Percentiles rank a stretch among this genome's conserved stretches.
phyloP scores from a whole-genome alignment of 1,284 basidiomycete genomes.

The Cystobasidium sp. region DNA sequence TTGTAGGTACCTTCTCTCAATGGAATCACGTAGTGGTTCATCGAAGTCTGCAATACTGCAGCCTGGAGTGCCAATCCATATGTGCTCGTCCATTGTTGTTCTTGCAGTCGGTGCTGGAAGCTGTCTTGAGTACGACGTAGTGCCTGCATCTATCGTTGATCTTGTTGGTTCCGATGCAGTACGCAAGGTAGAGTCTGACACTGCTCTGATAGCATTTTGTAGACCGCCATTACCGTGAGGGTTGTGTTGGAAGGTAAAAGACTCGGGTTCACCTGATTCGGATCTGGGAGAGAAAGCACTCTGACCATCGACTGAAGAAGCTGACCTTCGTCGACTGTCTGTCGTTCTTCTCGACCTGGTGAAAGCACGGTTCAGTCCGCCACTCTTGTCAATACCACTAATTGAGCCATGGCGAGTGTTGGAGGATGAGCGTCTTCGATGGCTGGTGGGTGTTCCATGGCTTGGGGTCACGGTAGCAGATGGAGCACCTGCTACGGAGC shows the following conservation, averaged over 20 bases:
- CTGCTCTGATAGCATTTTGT: constrained; percentile 69
- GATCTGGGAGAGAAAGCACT: constrained; percentile 4
- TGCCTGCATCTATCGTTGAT: constrained; percentile 1
- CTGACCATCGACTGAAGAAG: neutral
- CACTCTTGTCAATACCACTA: constrained; percentile 3
- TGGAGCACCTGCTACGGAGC: constrained; percentile 2
- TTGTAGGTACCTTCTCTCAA: constrained; percentile 67
- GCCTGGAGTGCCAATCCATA: constrained; percentile 82
- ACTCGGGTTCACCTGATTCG: neutral
- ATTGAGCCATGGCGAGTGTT: constrained; percentile 2
- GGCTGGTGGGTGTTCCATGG: neutral
- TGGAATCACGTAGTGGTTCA: constrained; percentile 64
- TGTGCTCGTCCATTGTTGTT: constrained; percentile 23
- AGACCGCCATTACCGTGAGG: constrained; percentile 77
- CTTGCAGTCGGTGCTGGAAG: constrained; percentile 14
- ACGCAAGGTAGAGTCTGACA: constrained; percentile 63
- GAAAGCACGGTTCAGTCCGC: constrained; percentile 27
- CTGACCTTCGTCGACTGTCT: constrained; percentile 31
- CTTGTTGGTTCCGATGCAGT: constrained; percentile 35
- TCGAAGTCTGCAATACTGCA: constrained; percentile 68
- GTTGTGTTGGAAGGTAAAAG: constrained; percentile 58
- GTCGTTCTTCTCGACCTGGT: constrained; percentile 15
- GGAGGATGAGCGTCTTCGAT: constrained; percentile 28
- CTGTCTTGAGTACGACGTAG: constrained; percentile 9
- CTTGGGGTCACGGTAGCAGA: neutral